Evolutionary conservation across 2,329 filamentous ascomycete genomes (phyloP).

Genomic region (Phaeosphaeriaceae sp.): DNA sequence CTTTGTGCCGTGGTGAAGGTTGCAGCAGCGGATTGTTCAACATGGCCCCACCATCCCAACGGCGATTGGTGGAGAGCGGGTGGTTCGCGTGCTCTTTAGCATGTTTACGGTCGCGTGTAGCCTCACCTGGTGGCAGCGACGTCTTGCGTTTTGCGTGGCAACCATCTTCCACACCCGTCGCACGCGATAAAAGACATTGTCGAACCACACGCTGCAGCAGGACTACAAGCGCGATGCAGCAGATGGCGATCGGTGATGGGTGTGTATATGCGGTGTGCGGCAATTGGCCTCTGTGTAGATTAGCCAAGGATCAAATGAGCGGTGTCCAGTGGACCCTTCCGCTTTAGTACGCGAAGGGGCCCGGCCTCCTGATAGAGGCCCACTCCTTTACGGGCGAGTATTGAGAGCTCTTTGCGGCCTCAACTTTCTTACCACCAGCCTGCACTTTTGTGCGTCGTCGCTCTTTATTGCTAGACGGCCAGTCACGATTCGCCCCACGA

Average conservation of each 20-base stretch:
- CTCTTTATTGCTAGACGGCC: slow-evolving; percentile 2
- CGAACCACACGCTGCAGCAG: neutral
- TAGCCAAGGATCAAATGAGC: slow-evolving; percentile 12
- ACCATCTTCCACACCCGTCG: neutral
- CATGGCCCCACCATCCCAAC: neutral
- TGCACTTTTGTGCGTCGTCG: slow-evolving; percentile 9
- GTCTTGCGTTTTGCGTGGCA: neutral
- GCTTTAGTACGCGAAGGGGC: slow-evolving; percentile 14
- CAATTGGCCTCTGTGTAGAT: slow-evolving; percentile 19
- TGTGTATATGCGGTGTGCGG: slow-evolving; percentile 4
- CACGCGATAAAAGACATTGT: neutral
- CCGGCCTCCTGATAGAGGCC: slow-evolving; percentile 17
- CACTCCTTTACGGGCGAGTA: slow-evolving; percentile 18
- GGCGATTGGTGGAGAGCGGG: slow-evolving; percentile 8
- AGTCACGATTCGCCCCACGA: neutral
- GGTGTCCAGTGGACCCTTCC: slow-evolving; percentile 12
- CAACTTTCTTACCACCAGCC: neutral
- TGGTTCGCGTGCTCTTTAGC: slow-evolving; percentile 3
- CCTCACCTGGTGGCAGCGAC: neutral
- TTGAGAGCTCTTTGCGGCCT: slow-evolving; percentile 5
- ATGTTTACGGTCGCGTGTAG: slow-evolving; percentile 6
- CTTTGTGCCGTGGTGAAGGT: neutral
- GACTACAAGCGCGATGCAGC: slow-evolving; percentile 1
- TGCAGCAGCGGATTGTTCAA: neutral
- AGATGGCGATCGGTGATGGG: neutral